These are phyloP conservation scores for Tulasnella sp. DNA, from an alignment of 768 basidiomycete species.

Conservation along the genomic window DNA sequence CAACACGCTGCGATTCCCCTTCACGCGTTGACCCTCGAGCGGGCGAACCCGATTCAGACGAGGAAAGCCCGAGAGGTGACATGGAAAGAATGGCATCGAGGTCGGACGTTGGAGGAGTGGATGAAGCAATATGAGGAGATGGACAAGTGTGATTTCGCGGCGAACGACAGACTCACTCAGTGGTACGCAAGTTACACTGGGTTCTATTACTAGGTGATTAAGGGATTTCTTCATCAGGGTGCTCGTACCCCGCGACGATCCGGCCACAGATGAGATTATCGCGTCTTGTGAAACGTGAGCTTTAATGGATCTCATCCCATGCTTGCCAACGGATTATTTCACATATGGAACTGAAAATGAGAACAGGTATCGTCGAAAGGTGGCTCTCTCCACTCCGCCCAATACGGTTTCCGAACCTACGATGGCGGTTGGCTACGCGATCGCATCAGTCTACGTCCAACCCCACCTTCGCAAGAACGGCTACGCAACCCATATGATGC, in stretches of 20 bases:
- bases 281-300: slow-evolving; percentile 55
- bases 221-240: too few relatives aligned
- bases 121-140: slow-evolving; percentile 32
- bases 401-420: slow-evolving; percentile 18
- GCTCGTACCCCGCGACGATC: slow-evolving; percentile 40
- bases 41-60: background rate
- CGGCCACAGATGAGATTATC: slow-evolving; percentile 41
- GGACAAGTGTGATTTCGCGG: slow-evolving; percentile 35
- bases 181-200: too few relatives aligned
- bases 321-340: background rate
- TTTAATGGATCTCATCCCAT: too few relatives aligned
- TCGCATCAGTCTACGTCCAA: slow-evolving; percentile 50
- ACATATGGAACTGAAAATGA: background rate
- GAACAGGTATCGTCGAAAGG: slow-evolving; percentile 31
- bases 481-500: slow-evolving; percentile 54
- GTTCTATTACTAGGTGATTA: too few relatives aligned
- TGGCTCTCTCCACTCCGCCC: slow-evolving; percentile 22
- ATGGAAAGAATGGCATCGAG: slow-evolving; percentile 35
- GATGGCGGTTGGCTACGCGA: slow-evolving; percentile 36
- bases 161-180: slow-evolving; percentile 36
- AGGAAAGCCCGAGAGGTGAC: slow-evolving; percentile 26
- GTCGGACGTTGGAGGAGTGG: slow-evolving; percentile 37
- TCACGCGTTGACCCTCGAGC: slow-evolving; percentile 1
- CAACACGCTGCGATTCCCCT: slow-evolving; percentile 9
- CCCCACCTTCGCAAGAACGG: slow-evolving; percentile 39